Evolutionary conservation across 2,329 filamentous ascomycete species (phyloP).

Genomic region (Aspergillus phoenicis): DNA sequence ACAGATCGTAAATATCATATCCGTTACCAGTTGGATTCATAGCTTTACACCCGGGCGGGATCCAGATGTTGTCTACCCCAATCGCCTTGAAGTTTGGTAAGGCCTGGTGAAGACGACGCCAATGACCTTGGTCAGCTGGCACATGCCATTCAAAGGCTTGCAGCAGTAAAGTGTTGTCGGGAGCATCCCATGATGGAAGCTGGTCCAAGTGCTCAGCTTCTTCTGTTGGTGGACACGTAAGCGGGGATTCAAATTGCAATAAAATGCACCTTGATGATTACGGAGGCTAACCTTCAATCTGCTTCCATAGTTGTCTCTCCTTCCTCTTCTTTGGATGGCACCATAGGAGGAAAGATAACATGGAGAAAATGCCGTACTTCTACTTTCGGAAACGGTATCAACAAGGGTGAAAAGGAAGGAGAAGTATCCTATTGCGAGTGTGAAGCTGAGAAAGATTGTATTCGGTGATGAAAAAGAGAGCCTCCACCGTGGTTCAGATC

Average conservation of each 20-base stretch:
- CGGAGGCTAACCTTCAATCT: conserved; percentile 28
- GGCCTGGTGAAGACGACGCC: conserved; percentile 57
- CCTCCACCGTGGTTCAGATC: background rate
- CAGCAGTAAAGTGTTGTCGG: conserved; percentile 57
- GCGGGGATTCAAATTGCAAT: background rate
- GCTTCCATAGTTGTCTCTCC: conserved; percentile 22
- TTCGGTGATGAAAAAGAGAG: background rate
- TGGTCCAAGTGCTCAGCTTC: conserved; percentile 28
- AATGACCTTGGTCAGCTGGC: conserved; percentile 63
- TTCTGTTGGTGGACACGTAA: conserved; percentile 20
- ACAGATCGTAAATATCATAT: conserved; percentile 71
- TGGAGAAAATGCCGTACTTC: conserved; percentile 5
- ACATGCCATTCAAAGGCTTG: conserved; percentile 76
- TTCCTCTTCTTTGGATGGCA: conserved; percentile 17
- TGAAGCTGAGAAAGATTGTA: background rate
- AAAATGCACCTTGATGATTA: background rate
- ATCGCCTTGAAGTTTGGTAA: conserved; percentile 59
- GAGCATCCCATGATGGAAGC: conserved; percentile 34
- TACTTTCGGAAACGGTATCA: background rate
- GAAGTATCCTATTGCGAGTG: background rate
- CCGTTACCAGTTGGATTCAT: conserved; percentile 64
- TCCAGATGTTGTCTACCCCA: conserved; percentile 67
- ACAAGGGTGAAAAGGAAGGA: background rate
- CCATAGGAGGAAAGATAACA: conserved; percentile 15
- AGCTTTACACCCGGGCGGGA: conserved; percentile 72